Conservation (phyloP, 768 basidiomycete species). For the Suillus plorans region DNA sequence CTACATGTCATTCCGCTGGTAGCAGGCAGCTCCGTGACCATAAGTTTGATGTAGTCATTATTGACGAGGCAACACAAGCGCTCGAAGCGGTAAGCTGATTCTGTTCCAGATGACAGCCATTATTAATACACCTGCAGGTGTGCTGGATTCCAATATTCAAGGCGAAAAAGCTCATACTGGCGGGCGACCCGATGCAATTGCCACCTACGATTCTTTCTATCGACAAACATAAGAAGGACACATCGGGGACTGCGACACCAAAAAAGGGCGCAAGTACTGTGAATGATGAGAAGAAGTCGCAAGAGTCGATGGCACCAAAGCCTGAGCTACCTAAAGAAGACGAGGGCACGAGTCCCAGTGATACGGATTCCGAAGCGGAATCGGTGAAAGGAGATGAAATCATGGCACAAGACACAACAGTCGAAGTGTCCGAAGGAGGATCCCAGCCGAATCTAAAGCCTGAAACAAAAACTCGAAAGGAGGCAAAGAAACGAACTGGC, state of each 20-base stretch:
- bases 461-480: conserved; percentile 14
- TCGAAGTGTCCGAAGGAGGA: not conserved
- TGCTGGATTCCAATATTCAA: conserved; percentile 98
- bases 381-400: conserved; percentile 20
- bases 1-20: conserved; percentile 94
- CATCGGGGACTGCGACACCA: conserved; percentile 12
- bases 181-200: conserved; percentile 94
- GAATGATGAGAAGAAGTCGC: conserved; percentile 7
- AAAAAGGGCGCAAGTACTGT: conserved; percentile 5
- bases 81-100: conserved; percentile 70
- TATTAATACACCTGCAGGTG: conserved; percentile 9
- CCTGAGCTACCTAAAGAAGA: conserved; percentile 11
- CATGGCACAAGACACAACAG: conserved; percentile 19
- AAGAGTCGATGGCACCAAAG: not conserved
- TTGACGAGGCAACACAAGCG: conserved; percentile 98
- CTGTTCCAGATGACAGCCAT: not conserved
- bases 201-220: conserved; percentile 88
- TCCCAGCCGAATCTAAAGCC: conserved; percentile 3
- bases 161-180: conserved; percentile 83
- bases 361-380: conserved; percentile 17
- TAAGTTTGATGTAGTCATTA: conserved; percentile 89
- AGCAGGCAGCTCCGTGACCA: conserved; percentile 75
- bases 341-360: not conserved
- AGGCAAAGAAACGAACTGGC: conserved; percentile 10
- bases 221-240: conserved; percentile 40